Evolutionary conservation across 306 rosid genomes (phyloP), one percentile per base, ranked within the genome.

Genomic region (Glycine latifolia): DNA sequence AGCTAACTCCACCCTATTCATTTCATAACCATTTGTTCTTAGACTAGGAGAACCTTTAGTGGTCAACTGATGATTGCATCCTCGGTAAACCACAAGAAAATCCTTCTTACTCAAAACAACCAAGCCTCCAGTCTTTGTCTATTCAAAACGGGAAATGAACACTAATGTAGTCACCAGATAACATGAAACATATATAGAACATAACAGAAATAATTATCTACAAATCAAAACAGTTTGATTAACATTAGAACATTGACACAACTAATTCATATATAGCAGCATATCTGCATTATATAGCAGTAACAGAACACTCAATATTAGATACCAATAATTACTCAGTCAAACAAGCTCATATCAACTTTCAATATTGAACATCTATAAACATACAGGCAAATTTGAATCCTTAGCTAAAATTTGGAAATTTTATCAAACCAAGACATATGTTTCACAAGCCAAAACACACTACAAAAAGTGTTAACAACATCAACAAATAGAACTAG

Each of bases 51-150:
- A 77, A 69, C 47, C 75, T 61, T 83, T 76, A 48, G 77, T 66
- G 67, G 77, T 72, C 66, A 68, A 47, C 62, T 73, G 88, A 85
- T 85, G 47, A 69, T 85, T 73, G 84, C 86, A 66, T 44, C 97
- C 94, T 69, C 98, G 82, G 81, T 86, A 94, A 77, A 94, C 85
- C 37, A 94, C 96, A 75, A 86, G 94, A 71, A 54, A 59, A 55
- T 94, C 87, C 79, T 94, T 89, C 89, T 83, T 91, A 53, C 91
- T 83, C 92, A 92, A 91, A 31, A 92, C 89, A 84, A 92, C 97
- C 88, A 92, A 70, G 73, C 98, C 98, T 63, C 97, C 93, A 13
- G 96, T 89, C 88, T 91, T 94, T 56, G 59, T 80, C 98, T 94
- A 89, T 67, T 61, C 49, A 80, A 80, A 70, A 59, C 47, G 73